These are phyloP conservation scores for Xylaria scruposa DNA, from an alignment of 495 filamentous ascomycete genomes.

Conservation along the genomic window DNA sequence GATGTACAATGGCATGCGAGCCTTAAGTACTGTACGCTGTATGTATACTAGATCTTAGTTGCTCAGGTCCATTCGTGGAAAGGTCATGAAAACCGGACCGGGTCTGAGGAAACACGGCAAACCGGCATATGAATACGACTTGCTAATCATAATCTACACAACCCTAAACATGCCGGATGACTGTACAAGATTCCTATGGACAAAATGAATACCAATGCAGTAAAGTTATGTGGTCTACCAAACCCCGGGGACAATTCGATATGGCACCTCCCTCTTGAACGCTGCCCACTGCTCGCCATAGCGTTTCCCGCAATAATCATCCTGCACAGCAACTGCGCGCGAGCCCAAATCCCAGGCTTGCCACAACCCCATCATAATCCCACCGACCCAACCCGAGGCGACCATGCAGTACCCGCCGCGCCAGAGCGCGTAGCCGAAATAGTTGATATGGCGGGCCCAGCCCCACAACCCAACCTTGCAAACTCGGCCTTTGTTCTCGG, in stretches of 20 bases:
- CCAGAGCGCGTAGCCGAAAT: slow-evolving; percentile 64
- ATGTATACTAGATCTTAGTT: slow-evolving; percentile 37
- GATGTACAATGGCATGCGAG: not conserved
- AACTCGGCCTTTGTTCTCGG: slow-evolving; percentile 60
- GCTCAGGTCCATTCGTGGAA: not conserved
- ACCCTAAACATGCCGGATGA: not conserved
- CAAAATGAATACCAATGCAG: not conserved
- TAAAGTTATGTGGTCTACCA: slow-evolving; percentile 32
- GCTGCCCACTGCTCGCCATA: slow-evolving; percentile 54
- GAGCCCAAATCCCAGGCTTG: slow-evolving; percentile 54
- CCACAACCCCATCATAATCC: slow-evolving; percentile 43
- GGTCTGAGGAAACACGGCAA: not conserved
- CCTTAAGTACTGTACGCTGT: not conserved
- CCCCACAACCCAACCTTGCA: slow-evolving; percentile 60
- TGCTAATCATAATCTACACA: not conserved
- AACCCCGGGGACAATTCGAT: slow-evolving; percentile 53
- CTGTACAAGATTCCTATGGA: not conserved
- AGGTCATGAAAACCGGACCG: not conserved
- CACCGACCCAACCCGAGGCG: slow-evolving; percentile 54
- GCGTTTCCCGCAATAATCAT: slow-evolving; percentile 56
- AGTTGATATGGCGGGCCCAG: slow-evolving; percentile 65
- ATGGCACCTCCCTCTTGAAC: slow-evolving; percentile 53
- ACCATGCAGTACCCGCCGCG: slow-evolving; percentile 58
- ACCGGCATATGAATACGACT: not conserved
- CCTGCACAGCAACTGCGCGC: slow-evolving; percentile 55